Evolutionary conservation across 148 eudicot species (phyloP).

Genomic region (Camellia sinensis): DNA sequence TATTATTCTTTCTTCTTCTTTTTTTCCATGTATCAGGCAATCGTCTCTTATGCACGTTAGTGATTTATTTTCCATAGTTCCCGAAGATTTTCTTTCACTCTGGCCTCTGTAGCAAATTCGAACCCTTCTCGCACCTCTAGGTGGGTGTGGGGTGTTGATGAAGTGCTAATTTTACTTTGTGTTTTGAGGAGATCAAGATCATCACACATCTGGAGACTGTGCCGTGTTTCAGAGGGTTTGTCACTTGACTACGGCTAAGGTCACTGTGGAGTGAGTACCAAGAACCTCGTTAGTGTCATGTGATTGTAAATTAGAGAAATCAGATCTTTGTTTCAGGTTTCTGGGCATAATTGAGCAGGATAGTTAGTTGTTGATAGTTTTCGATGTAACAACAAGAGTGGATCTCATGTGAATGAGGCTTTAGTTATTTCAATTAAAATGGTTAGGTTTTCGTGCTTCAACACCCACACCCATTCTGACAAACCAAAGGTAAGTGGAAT

Average conservation of each 20-base stretch:
- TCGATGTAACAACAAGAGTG: conserved; percentile 23
- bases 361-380: conserved; percentile 3
- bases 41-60: conserved; percentile 30
- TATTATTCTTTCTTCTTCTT: background rate
- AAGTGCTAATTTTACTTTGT: conserved; percentile 53
- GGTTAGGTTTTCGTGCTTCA: conserved; percentile 84
- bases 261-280: conserved; percentile 16
- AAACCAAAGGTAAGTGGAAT: conserved; percentile 67
- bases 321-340: conserved; percentile 16
- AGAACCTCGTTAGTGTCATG: conserved; percentile 18
- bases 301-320: conserved; percentile 15
- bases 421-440: conserved; percentile 30
- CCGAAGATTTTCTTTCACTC: conserved; percentile 54
- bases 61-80: conserved; percentile 31
- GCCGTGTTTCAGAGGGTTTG: conserved; percentile 77
- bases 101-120: conserved; percentile 78
- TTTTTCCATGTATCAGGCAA: conserved; percentile 32
- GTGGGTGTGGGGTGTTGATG: conserved; percentile 79
- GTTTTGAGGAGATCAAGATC: conserved; percentile 80
- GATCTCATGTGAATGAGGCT: conserved; percentile 32
- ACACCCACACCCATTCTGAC: conserved; percentile 39
- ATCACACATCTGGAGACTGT: conserved; percentile 87
- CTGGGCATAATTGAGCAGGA: conserved; percentile 10
- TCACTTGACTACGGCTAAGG: conserved; percentile 93
- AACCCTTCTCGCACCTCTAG: conserved; percentile 80